A percentile compares a stretch with the other conserved stretches of the same genome.
Conservation (phyloP, 75 land plant genomes). For the Larix kaempferi region DNA sequence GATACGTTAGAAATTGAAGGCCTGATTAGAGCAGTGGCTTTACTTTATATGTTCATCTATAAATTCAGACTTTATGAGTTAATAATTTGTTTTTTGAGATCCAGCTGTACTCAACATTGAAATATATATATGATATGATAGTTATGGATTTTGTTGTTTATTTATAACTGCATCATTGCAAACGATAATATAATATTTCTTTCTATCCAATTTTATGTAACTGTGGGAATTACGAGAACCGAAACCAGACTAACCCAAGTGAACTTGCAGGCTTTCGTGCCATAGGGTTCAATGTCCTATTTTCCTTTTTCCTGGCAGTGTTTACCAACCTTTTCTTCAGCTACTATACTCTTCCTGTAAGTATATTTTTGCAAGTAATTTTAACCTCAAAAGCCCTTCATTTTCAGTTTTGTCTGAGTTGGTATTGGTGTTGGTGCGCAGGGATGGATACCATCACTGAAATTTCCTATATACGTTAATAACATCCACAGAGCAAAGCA, state of each 20-base stretch:
- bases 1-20: too few species aligned
- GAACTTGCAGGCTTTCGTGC: constrained; percentile 46
- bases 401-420: neutral
- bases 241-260: neutral
- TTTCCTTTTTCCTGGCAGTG: constrained; percentile 37
- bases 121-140: too few species aligned
- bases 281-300: constrained; percentile 49
- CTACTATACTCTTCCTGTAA: constrained; percentile 69
- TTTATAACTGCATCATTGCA: too few species aligned
- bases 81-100: too few species aligned
- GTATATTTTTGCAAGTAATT: constrained; percentile 4
- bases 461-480: constrained; percentile 54
- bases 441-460: constrained; percentile 35
- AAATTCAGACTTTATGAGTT: too few species aligned
- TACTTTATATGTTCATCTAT: neutral
- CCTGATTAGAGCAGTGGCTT: too few species aligned
- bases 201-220: neutral
- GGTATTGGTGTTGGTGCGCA: constrained; percentile 5
- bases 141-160: too few species aligned
- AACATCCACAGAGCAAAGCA: constrained; percentile 64
- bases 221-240: neutral
- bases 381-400: neutral
- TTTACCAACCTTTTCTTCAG: constrained; percentile 53
- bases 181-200: too few species aligned
- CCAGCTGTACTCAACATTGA: too few species aligned